Base-by-base conservation (phyloP, 2,329 filamentous ascomycete species). In the Colletotrichum orchidophilum region DNA sequence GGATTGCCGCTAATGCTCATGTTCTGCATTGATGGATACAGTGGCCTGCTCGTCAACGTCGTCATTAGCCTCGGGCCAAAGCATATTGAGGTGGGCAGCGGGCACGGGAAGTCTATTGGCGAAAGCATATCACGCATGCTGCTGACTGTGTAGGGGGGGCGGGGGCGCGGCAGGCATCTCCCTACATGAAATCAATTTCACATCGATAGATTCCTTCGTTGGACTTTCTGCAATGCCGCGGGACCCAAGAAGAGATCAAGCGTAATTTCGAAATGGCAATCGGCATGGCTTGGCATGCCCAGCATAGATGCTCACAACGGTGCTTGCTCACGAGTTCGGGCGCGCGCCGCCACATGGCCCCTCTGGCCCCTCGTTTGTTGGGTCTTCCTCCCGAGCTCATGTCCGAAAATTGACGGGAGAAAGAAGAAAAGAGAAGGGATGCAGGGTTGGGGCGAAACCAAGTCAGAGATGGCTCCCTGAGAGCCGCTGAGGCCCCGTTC, bases 91-190 rank as follows among this genome's bases (percentile, higher is more conserved):
- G 26, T 46, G 39, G 39, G 39, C 39, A 46, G 62, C 61, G 62
- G 67, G 67, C 62, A 66, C 67, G 62, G 55, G 67, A 70, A 70
- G 62, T 60, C 27, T 61, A 66, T 70, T 53, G 52, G 50, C 59
- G 50, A 29, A 64, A 8, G 52, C 50, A 55, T 65, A 35, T 27
- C 63, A 31, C 29, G 29, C 24, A 29, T 21, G 7, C 39, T 46
- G 39, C 39, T 46, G n/a, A 46, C 39, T 46, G 39, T 46, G 39
- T 11, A 33, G 39, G 18, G 39, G 18, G 39, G 39, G 39, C 5
- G 55, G 50, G 39, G 26, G 26, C 52, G 63, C 26, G 26, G 68
- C 12, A 50, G 58, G 42, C 52, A 50, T 42, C 12, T 8, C 57
- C 64, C 31, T 57, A 67, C 39, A 54, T 59, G 68, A 63, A 63